phyloP scores from a whole-genome alignment of 768 basidiomycete genomes.

The Hypsizygus marmoreus region DNA sequence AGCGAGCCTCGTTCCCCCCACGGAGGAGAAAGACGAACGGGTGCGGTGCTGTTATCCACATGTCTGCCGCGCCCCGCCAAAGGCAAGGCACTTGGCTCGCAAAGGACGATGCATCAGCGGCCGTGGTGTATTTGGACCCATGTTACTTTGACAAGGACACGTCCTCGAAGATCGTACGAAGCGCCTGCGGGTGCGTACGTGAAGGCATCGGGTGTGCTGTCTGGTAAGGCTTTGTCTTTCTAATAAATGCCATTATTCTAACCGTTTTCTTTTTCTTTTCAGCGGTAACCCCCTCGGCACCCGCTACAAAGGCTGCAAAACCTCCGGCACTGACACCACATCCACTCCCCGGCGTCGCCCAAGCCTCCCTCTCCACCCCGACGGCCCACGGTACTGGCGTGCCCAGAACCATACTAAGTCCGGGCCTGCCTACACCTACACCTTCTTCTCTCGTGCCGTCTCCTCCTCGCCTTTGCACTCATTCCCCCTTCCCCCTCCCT shows the following conservation, averaged over 20 bases:
- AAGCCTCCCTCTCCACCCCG: constrained; percentile 32
- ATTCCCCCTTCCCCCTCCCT: constrained; percentile 31
- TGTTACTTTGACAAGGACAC: constrained; percentile 57
- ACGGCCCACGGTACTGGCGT: constrained; percentile 47
- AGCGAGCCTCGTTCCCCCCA: constrained; percentile 6
- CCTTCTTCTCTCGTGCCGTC: constrained; percentile 50
- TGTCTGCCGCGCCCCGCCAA: constrained; percentile 53
- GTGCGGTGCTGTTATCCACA: constrained; percentile 64
- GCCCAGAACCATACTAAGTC: constrained; percentile 16
- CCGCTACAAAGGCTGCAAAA: constrained; percentile 60
- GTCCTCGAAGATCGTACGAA: constrained; percentile 51
- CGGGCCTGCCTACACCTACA: constrained; percentile 35
- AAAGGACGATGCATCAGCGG: constrained; percentile 49
- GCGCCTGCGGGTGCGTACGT: constrained; percentile 64
- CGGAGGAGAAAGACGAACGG: constrained; percentile 40
- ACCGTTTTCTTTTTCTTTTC: not conserved
- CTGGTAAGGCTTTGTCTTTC: too few species aligned
- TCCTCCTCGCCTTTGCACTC: constrained; percentile 31
- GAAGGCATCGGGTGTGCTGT: constrained; percentile 69
- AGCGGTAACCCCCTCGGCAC: constrained; percentile 70
- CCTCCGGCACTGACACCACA: constrained; percentile 51
- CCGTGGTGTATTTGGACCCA: constrained; percentile 57
- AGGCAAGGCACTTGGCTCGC: constrained; percentile 61
- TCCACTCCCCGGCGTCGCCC: constrained; percentile 23
- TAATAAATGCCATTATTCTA: constrained; percentile 8